Evolutionary conservation across 768 basidiomycete species (phyloP).

Genomic region (Pseudohyphozyma bogoriensis): DNA sequence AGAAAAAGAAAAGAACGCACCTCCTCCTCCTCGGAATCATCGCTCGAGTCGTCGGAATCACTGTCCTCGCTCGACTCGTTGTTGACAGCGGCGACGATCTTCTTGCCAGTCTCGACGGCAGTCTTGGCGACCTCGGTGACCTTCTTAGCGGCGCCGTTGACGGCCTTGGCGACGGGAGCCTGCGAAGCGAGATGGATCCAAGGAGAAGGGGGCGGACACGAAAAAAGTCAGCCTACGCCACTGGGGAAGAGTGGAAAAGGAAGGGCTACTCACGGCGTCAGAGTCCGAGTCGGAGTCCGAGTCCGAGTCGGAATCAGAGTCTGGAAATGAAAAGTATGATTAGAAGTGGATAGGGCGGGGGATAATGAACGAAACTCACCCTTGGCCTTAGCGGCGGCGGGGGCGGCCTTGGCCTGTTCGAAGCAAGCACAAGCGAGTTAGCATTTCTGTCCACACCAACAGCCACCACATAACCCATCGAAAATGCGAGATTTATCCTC

Average conservation of each 20-base stretch:
- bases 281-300: conserved; percentile 19
- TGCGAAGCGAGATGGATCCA: not conserved
- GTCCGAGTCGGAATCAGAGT: conserved; percentile 27
- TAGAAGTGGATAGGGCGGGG: too few relatives aligned
- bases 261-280: conserved; percentile 29
- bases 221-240: not conserved
- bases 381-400: too few relatives aligned
- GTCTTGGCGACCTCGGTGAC: conserved; percentile 27
- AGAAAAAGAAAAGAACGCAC: not conserved
- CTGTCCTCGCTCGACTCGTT: too few relatives aligned
- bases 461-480: not conserved
- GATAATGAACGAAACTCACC: too few relatives aligned
- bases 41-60: conserved; percentile 15
- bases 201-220: not conserved
- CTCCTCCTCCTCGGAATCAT: conserved; percentile 20
- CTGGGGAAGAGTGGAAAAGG: conserved; percentile 30
- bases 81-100: conserved; percentile 14
- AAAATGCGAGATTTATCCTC: conserved; percentile 18
- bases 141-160: conserved; percentile 19
- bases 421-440: not conserved
- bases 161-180: conserved; percentile 16
- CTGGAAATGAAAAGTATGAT: conserved; percentile 26
- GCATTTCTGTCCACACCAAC: too few relatives aligned
- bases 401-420: not conserved
- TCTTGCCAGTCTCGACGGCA: conserved; percentile 20